Evolutionary conservation across 1,284 basidiomycete genomes (phyloP).

Genomic region (Chiua sp.): DNA sequence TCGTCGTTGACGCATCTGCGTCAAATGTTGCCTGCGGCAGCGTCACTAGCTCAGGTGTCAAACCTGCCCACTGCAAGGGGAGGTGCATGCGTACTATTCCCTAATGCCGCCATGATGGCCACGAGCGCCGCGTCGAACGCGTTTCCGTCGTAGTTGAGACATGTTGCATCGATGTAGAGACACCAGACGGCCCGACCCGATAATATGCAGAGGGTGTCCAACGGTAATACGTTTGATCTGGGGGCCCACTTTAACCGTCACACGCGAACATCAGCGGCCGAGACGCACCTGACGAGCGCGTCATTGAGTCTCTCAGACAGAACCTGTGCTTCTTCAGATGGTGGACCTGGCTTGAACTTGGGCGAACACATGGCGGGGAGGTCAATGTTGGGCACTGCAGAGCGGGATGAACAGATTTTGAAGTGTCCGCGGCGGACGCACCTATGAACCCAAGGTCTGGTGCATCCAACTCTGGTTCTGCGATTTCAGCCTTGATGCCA

Average conservation of each 20-base stretch:
- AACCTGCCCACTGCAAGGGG: no score
- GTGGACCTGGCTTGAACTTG: conserved; percentile 94
- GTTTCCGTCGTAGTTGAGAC: conserved; percentile 98
- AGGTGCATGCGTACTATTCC: conserved; percentile 67
- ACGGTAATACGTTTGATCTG: conserved; percentile 74
- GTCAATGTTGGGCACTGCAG: conserved; percentile 86
- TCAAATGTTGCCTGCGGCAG: conserved; percentile 80
- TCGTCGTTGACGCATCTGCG: conserved; percentile 68
- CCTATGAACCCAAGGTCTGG: conserved; percentile 85
- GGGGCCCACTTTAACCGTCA: background rate
- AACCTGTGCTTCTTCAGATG: conserved; percentile 90
- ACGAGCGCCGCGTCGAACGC: conserved; percentile 90
- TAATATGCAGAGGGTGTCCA: conserved; percentile 79
- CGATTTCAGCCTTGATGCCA: conserved; percentile 94
- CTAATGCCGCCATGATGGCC: conserved; percentile 87
- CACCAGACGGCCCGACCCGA: conserved; percentile 87
- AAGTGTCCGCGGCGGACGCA: background rate
- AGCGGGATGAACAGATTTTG: background rate
- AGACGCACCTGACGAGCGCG: conserved; percentile 69
- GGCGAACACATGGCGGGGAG: conserved; percentile 92
- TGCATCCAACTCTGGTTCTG: conserved; percentile 81
- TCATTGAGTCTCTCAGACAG: conserved; percentile 85
- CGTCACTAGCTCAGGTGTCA: conserved; percentile 54
- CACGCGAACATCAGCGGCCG: background rate
- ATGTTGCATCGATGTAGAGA: conserved; percentile 92